Evolutionary conservation across 805 yeast species (phyloP), one percentile per base, ranked within the genome.

Genomic region (Kregervanrija delftensis): DNA sequence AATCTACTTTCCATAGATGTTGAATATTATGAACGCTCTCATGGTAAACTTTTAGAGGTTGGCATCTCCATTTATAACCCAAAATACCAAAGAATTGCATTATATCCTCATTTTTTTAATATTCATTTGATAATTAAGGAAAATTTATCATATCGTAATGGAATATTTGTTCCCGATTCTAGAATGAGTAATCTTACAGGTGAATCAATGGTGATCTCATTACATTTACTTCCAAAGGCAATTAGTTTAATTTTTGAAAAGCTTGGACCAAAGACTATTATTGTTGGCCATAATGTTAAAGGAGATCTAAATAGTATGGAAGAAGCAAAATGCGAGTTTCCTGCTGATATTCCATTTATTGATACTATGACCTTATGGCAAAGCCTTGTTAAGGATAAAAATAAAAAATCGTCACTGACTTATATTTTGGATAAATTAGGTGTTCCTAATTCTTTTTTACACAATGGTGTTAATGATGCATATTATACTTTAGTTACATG

Each of bases 401-500:
- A 45, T 30, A 36, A 40, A 10, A 57, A 51, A 42, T 41, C 52
- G 12, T 49, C 57, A 1, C 47, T 62, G 12, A 39, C 50, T n/a
- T 61, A 47, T 40, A 45, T 60, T 17, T 45, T 62, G 30, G 58
- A 60, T 16, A 58, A 54, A 37, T 46, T 61, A 11, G 48, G 53
- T 15, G 50, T 62, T 11, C 66, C 66, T 1, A 42, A 54, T 49
- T 51, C 61, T 2, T 62, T 48, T 35, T 45, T 60, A 16, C 66
- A 62, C 41, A 62, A 62, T 44, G 66, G 61, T 9, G 65, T 49
- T 31, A 62, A 62, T 39, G 66, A 62, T 39, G 55, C 65, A 2
- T 61, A 62, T 43, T 61, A 55, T 38, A 60, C 64, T 3, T 43
- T 62, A 28, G 37, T 60, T 8, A 55, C 49, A 5, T 52, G 63